Percentiles rank a stretch among this genome's conserved stretches.
These are phyloP conservation scores for Plasmopara viticola DNA, from an alignment of 352 stramenopile species.

Conservation along the genomic window DNA sequence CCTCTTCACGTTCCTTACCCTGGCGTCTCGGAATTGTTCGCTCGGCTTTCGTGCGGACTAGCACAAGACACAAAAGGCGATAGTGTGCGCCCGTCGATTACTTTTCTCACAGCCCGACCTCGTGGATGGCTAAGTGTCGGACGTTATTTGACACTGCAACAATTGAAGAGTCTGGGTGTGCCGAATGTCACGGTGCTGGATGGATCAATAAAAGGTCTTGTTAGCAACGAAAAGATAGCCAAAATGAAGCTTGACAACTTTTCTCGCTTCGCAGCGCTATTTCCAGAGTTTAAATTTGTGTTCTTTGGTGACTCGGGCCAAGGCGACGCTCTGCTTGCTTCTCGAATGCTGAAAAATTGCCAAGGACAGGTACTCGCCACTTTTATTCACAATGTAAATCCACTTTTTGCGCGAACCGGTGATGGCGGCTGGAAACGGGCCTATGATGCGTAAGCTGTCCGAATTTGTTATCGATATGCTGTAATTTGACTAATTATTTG, in stretches of 20 bases:
- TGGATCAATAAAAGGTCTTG: conserved; percentile 70
- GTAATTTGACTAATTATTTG: neutral
- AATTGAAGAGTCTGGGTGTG: conserved; percentile 67
- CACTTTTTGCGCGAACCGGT: conserved; percentile 41
- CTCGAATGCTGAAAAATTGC: conserved; percentile 46
- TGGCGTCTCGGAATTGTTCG: conserved; percentile 66
- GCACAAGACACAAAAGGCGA: conserved; percentile 27
- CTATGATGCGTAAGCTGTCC: conserved; percentile 51
- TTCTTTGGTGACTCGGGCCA: conserved; percentile 83
- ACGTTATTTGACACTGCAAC: conserved; percentile 71
- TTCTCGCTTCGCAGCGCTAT: conserved; percentile 62
- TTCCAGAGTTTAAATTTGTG: conserved; percentile 82
- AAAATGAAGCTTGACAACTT: conserved; percentile 83
- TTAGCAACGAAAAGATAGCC: conserved; percentile 80
- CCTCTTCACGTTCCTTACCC: conserved; percentile 75
- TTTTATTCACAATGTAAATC: conserved; percentile 81
- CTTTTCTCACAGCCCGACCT: conserved; percentile 73
- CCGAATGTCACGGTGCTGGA: conserved; percentile 73
- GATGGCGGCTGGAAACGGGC: conserved; percentile 52
- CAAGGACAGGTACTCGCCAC: conserved; percentile 55
- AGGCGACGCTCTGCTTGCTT: conserved; percentile 68
- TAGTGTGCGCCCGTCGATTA: conserved; percentile 47
- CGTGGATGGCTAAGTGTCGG: conserved; percentile 77
- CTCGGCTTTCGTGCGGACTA: conserved; percentile 53
- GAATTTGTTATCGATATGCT: neutral